Evolutionary conservation across 495 filamentous ascomycete species (phyloP).

Genomic region (Penicillium samsonianum): DNA sequence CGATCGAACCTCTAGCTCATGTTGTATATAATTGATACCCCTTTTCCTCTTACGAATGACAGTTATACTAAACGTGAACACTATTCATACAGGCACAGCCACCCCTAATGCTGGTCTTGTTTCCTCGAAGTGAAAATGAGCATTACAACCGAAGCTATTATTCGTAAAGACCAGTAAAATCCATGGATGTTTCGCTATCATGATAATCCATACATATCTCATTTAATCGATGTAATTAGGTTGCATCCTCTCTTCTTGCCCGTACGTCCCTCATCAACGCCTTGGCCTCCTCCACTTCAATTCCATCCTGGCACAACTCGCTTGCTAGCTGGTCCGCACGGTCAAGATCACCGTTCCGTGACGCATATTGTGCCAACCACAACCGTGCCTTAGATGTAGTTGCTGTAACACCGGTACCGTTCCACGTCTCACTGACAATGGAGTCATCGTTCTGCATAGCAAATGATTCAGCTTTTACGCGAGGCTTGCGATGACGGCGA

Average conservation of each 20-base stretch:
- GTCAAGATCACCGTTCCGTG: conserved; percentile 68
- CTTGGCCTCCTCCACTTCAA: conserved; percentile 98
- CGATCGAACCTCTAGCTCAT: conserved; percentile 11
- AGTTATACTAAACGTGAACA: background rate
- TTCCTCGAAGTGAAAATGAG: background rate
- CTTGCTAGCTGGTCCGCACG: conserved; percentile 79
- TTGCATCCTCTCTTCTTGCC: conserved; percentile 66
- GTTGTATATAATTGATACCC: conserved; percentile 4
- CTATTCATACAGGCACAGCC: background rate
- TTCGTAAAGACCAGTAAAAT: conserved; percentile 4
- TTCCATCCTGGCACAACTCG: conserved; percentile 93
- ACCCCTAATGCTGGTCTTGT: background rate
- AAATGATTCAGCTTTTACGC: conserved; percentile 33
- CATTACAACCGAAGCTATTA: conserved; percentile 1
- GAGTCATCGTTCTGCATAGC: conserved; percentile 52
- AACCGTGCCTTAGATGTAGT: conserved; percentile 89
- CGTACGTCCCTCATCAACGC: conserved; percentile 87
- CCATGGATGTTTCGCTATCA: conserved; percentile 20
- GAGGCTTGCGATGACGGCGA: conserved; percentile 27
- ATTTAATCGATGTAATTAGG: conserved; percentile 16
- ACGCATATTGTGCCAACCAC: conserved; percentile 87
- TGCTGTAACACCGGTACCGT: conserved; percentile 75
- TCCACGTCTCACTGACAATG: conserved; percentile 44
- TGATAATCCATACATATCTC: conserved; percentile 17
- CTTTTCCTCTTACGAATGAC: background rate